phyloP scores from a whole-genome alignment of 768 basidiomycete species.

The Termitomyces heimii region DNA sequence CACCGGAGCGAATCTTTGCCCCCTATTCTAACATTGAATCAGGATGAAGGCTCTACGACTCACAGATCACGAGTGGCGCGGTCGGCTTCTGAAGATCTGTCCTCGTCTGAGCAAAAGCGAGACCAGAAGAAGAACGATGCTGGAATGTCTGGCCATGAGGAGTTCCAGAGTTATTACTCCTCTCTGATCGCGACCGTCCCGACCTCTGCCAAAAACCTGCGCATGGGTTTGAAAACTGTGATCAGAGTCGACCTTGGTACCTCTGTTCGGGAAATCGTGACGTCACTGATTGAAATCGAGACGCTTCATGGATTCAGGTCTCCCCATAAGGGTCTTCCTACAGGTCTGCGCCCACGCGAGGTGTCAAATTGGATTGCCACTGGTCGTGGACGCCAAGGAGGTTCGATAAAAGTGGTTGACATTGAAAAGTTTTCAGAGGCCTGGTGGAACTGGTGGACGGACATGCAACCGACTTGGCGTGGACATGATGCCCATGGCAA shows the following conservation, averaged over 20 bases:
- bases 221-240: not conserved
- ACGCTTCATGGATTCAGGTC: not conserved
- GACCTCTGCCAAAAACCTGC: not conserved
- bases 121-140: not conserved
- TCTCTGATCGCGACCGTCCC: not conserved
- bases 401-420: not conserved
- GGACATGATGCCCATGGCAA: not conserved
- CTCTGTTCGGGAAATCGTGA: not conserved
- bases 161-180: not conserved
- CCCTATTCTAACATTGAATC: not conserved
- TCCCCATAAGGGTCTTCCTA: not conserved
- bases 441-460: constrained; percentile 4
- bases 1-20: not conserved
- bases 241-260: not conserved
- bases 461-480: constrained; percentile 1
- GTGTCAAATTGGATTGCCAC: not conserved
- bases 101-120: not conserved
- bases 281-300: not conserved
- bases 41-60: not conserved
- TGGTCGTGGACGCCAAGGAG: not conserved
- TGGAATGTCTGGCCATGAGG: not conserved
- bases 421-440: not conserved
- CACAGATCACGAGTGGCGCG: not conserved
- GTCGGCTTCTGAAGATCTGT: not conserved
- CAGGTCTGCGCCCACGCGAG: not conserved